Conservation (phyloP, 225 moss, liverwort and hornwort genomes). For the Thuidium tamariscinum region DNA sequence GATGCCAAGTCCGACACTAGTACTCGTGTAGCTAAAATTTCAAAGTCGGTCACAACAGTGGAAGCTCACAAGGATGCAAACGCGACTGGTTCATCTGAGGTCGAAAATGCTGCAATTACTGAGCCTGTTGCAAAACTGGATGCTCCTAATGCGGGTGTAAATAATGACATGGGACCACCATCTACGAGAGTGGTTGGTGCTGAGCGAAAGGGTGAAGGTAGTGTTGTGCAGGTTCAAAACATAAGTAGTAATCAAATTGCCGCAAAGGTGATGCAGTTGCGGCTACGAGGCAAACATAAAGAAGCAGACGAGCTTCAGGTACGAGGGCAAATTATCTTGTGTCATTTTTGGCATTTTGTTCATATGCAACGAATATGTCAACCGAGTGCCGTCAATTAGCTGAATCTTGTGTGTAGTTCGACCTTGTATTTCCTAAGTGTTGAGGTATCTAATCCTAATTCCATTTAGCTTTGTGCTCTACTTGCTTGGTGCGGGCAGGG, state of each 20-base stretch:
- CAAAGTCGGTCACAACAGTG: slow-evolving; percentile 15
- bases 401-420: neutral
- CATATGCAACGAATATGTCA: neutral
- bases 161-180: neutral
- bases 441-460: neutral
- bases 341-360: neutral
- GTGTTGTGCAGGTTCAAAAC: slow-evolving; percentile 22
- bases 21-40: neutral
- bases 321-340: neutral
- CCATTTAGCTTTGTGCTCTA: neutral
- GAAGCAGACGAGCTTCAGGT: slow-evolving; percentile 91
- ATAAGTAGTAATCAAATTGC: slow-evolving; percentile 79
- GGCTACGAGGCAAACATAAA: slow-evolving; percentile 65
- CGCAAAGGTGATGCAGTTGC: slow-evolving; percentile 84
- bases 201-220: slow-evolving; percentile 19
- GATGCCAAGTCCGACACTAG: neutral
- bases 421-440: neutral
- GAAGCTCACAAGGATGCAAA: slow-evolving; percentile 12
- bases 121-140: slow-evolving; percentile 11
- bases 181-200: neutral
- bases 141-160: neutral
- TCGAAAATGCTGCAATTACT: neutral
- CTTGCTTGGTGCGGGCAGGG: neutral
- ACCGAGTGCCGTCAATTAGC: neutral
- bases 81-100: neutral